These are phyloP conservation scores for Yamadazyma trypodendri DNA, from an alignment of 1,139 yeast genomes.

Conservation along the genomic window DNA sequence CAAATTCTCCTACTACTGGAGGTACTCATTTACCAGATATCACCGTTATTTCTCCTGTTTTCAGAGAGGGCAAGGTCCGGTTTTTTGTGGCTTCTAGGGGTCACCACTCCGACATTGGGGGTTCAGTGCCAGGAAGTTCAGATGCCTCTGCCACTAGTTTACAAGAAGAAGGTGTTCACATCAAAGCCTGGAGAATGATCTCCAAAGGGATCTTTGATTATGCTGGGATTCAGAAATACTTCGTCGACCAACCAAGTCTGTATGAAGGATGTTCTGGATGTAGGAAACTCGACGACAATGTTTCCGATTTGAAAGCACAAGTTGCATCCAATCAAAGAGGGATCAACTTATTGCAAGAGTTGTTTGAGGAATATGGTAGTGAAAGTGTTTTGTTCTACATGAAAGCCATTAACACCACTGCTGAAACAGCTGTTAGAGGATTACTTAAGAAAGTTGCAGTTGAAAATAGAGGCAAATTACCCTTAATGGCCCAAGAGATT, in stretches of 20 bases:
- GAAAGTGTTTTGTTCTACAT: slow-evolving; percentile 54
- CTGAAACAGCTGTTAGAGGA: slow-evolving; percentile 52
- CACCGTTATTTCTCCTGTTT: slow-evolving; percentile 69
- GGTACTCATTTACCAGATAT: slow-evolving; percentile 84
- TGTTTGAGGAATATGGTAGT: slow-evolving; percentile 50
- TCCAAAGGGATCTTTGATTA: slow-evolving; percentile 38
- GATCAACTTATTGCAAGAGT: slow-evolving; percentile 43
- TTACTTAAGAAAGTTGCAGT: slow-evolving; percentile 35
- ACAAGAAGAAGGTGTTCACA: slow-evolving; percentile 43
- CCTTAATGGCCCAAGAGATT: slow-evolving; percentile 46
- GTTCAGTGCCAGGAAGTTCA: slow-evolving; percentile 44
- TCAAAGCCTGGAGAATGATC: slow-evolving; percentile 36
- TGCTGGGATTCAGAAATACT: slow-evolving; percentile 33
- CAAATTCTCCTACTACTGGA: slow-evolving; percentile 77
- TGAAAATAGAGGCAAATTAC: slow-evolving; percentile 24
- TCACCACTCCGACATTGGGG: slow-evolving; percentile 47
- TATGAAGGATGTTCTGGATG: slow-evolving; percentile 46
- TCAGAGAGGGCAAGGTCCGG: slow-evolving; percentile 28
- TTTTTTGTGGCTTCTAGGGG: slow-evolving; percentile 47
- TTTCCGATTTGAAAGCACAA: slow-evolving; percentile 63
- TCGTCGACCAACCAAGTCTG: slow-evolving; percentile 39
- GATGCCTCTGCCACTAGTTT: slow-evolving; percentile 43
- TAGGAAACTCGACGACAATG: slow-evolving; percentile 39
- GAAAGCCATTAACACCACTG: slow-evolving; percentile 59
- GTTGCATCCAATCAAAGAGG: slow-evolving; percentile 67